These are phyloP conservation scores for Aspergillus ruber DNA, from an alignment of 2,329 filamentous ascomycete genomes.

Conservation along the genomic window DNA sequence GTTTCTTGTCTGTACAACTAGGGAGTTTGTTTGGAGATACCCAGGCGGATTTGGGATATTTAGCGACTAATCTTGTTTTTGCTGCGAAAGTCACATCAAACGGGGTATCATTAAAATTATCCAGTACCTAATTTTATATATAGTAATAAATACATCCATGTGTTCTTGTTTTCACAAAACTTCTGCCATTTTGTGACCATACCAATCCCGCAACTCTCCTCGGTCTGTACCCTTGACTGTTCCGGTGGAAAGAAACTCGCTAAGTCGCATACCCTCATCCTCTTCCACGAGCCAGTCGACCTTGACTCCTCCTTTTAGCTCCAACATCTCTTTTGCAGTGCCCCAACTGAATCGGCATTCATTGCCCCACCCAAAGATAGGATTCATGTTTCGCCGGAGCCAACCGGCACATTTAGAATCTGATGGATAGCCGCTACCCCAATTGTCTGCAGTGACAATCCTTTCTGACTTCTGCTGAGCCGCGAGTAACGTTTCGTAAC, in stretches of 20 bases:
- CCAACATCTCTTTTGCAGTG: conserved; percentile 87
- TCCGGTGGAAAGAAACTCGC: conserved; percentile 62
- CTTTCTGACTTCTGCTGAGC: conserved; percentile 14
- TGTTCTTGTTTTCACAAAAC: conserved; percentile 52
- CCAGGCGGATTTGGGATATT: not conserved
- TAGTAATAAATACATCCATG: conserved; percentile 9
- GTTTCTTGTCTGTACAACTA: conserved; percentile 1
- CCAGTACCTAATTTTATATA: conserved; percentile 13
- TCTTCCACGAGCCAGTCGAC: conserved; percentile 81
- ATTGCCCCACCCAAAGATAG: conserved; percentile 87
- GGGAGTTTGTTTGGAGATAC: conserved; percentile 2
- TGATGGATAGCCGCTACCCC: conserved; percentile 92
- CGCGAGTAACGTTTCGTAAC: conserved; percentile 54
- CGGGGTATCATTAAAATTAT: conserved; percentile 22
- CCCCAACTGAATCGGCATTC: conserved; percentile 96
- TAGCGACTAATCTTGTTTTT: not conserved
- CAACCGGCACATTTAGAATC: conserved; percentile 74
- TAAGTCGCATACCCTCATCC: conserved; percentile 63
- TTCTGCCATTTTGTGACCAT: conserved; percentile 63
- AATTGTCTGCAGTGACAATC: conserved; percentile 43
- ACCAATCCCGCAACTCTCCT: conserved; percentile 77
- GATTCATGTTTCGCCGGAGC: conserved; percentile 82
- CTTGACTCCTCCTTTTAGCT: conserved; percentile 62
- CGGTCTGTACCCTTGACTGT: conserved; percentile 43
- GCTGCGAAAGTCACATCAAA: not conserved